Conservation (phyloP, 495 filamentous ascomycete genomes). For the Lophiostoma macrostomum region DNA sequence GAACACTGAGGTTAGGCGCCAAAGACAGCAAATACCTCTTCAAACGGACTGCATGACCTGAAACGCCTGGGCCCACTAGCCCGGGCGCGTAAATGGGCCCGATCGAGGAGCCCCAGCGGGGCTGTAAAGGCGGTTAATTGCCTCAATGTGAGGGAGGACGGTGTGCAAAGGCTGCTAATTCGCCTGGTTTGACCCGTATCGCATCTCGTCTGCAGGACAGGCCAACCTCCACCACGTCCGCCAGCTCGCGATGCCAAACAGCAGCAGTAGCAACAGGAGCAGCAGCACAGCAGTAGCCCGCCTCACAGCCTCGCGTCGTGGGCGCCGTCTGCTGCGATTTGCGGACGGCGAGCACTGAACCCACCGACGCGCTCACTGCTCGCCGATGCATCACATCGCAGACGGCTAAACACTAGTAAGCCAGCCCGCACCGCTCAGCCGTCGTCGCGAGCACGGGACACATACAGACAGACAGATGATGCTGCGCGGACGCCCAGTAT, state of each 20-base stretch:
- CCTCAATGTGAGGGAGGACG: no score
- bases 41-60: conserved; percentile 10
- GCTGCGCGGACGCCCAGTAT: neutral
- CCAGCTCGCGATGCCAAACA: conserved; percentile 1
- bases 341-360: neutral
- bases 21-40: conserved; percentile 21
- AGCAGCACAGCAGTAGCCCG: no score
- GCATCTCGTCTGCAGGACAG: neutral
- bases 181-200: neutral
- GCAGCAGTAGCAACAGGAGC: neutral
- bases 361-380: neutral
- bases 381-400: no score
- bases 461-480: no score
- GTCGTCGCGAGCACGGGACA: conserved; percentile 5
- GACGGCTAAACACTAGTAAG: conserved; percentile 23
- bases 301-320: no score
- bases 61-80: conserved; percentile 1
- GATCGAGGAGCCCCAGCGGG: conserved; percentile 1
- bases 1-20: conserved; percentile 6
- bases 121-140: no score
- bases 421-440: conserved; percentile 15
- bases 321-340: neutral
- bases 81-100: conserved; percentile 10
- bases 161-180: conserved; percentile 9
- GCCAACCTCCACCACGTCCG: neutral